Conservation (phyloP, 148 eudicot genomes). For the Simmondsia chinensis region DNA sequence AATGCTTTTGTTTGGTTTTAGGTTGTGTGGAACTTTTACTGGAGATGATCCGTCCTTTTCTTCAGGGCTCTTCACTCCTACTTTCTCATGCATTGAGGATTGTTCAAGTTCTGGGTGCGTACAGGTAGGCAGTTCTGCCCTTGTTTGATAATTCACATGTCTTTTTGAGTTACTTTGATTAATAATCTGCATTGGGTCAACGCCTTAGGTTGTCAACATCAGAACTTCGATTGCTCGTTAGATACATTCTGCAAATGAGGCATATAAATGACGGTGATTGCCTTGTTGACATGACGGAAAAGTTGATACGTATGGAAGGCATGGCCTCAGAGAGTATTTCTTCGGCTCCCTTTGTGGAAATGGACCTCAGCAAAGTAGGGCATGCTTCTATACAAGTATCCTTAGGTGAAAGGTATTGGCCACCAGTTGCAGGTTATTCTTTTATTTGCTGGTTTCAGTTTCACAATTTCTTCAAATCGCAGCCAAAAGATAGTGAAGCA, state of each 20-base stretch:
- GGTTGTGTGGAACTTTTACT: conserved; percentile 96
- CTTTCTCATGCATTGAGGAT: conserved; percentile 74
- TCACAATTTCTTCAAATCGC: conserved; percentile 49
- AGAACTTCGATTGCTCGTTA: conserved; percentile 60
- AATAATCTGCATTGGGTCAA: conserved; percentile 2
- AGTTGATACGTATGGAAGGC: conserved; percentile 52
- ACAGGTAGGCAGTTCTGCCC: conserved; percentile 60
- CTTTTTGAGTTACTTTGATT: neutral
- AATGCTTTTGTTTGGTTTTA: conserved; percentile 22
- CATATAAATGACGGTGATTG: conserved; percentile 30
- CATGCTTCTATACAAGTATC: conserved; percentile 78
- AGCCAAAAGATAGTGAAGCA: conserved; percentile 33
- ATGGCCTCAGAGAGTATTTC: conserved; percentile 53
- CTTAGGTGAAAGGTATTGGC: conserved; percentile 79
- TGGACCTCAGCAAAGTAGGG: conserved; percentile 86
- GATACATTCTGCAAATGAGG: conserved; percentile 72
- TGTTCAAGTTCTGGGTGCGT: conserved; percentile 91
- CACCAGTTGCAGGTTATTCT: conserved; percentile 86
- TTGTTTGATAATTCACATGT: too few species aligned
- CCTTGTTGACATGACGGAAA: conserved; percentile 73
- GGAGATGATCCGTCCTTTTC: conserved; percentile 81
- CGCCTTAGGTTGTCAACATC: conserved; percentile 56
- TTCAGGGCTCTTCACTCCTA: conserved; percentile 73
- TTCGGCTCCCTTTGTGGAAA: conserved; percentile 71
- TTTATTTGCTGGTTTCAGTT: conserved; percentile 90